Evolutionary conservation across 176 grass and related monocot species (phyloP), one percentile per base, ranked within the genome.

Genomic region (Carex cristatella): DNA sequence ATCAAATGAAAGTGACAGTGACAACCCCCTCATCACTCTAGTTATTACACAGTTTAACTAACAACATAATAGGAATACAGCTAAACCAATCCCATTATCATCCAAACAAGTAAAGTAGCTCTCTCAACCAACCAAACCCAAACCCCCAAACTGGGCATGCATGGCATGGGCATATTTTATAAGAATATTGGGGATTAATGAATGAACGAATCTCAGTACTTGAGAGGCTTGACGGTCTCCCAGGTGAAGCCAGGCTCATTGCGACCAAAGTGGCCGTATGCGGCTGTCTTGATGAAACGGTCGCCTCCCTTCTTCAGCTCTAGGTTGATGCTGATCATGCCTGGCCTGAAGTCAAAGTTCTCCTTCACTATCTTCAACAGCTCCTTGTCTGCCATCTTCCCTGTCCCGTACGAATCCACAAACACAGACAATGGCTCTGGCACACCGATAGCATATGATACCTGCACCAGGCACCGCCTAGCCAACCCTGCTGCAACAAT

Each of bases 251-350:
- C 87, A 0, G 87, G 82, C 51, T 81, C 87, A 12, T 85, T 81
- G 66, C 87, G 68, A 16, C 82, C 87, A 63, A 88, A 88, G 66
- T 88, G 87, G 9, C 87, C 87, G 59, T 85, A 88, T 32, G 87
- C 82, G 0, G 87, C 87, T 0, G 87, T 88, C 65, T 88, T 85
- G 63, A 88, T 60, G 62, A 80, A 88, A 30, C 85, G 68, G 46
- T 27, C 33, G 48, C 73, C 82, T 18, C 87, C 87, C 72, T 55
- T 88, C 82, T 88, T 85, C n/a, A 88, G 63, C n/a, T 88, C 82
- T 3, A 88, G 87, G 53, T 88, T 85, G 38, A 85, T 88, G 51
- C 69, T 85, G 61, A 88, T 88, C 87, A 88, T 88, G 61, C 82
- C 86, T 3, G 86, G 86, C 70, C 86, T 64, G 81, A 88, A 88